Evolutionary conservation across 2,329 filamentous ascomycete species (phyloP), one percentile per base, ranked within the genome.

Genomic region (Monilinia polystroma): DNA sequence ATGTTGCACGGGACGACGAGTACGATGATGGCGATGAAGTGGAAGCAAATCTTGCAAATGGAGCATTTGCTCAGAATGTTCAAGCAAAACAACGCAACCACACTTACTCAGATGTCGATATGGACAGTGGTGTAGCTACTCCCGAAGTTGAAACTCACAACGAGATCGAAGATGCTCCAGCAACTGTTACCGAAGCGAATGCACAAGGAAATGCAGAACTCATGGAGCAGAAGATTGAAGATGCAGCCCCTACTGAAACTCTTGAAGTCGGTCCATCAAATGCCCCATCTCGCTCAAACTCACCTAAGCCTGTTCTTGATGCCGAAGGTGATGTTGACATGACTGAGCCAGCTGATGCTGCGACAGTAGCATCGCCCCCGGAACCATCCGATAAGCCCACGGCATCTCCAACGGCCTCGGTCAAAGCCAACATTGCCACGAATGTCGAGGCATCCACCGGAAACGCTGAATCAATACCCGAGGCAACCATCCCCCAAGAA

Each of bases 1-100:
- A 85, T 59, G 84, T 92, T 35, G 85, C 88, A 64, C 87, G 91
- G 67, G 87, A 91, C 10, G 91, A 90, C 72, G 94, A 97, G 75
- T 86, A 93, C 54, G 91, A 93, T 68, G 91, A 95, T 54, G 96
- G 91, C 70, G 93, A 96, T 68, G 92, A 97, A 68, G 94, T 98
- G 73, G 92, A 96, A 14, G 86, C 92, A 78, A 85, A 85, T 53
- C 82, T 82, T 53, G 84, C 85, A 49, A 92, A 95, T 71, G 94
- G 93, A 20, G 84, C 93, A 52, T 74, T 73, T 57, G 78, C 77
- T 45, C 77, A 79, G 43, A 83, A 80, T 41, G 82, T 80, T 38
- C 80, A 78, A 66, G 81, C 81, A 71, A 82, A 82, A 23, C 80
- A 80, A 26, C 80, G 84, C 59, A 85, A 88, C 68, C 87, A 89